phyloP scores from a whole-genome alignment of 495 filamentous ascomycete genomes.

The Daldinia decipiens region DNA sequence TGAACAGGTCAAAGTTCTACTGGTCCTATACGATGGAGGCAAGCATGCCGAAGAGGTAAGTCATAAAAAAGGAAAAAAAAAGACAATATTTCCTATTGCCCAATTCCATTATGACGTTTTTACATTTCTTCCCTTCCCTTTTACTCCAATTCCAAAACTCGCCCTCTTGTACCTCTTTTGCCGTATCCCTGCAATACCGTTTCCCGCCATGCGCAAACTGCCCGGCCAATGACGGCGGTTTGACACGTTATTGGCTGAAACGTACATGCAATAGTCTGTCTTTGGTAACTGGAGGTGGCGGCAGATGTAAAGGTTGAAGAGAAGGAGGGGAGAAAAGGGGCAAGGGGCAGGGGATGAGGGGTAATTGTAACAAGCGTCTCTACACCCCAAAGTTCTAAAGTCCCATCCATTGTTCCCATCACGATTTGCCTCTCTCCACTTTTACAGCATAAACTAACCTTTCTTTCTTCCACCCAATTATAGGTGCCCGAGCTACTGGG shows the following conservation, averaged over 20 bases:
- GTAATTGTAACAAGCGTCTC: slow-evolving; percentile 21
- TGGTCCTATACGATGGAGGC: slow-evolving; percentile 66
- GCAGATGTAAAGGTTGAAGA: slow-evolving; percentile 36
- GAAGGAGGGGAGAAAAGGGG: slow-evolving; percentile 20
- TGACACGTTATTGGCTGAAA: slow-evolving; percentile 42
- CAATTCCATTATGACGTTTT: slow-evolving; percentile 11
- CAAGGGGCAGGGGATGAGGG: slow-evolving; percentile 30
- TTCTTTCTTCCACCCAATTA: slow-evolving; percentile 36
- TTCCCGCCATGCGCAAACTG: slow-evolving; percentile 32
- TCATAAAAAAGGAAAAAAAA: slow-evolving; percentile 3
- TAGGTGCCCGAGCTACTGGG: slow-evolving; percentile 88
- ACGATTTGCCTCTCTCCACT: slow-evolving; percentile 28
- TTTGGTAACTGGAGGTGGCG: slow-evolving; percentile 38
- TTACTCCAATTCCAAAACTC: slow-evolving; percentile 11
- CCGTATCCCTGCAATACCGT: slow-evolving; percentile 36
- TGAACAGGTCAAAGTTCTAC: slow-evolving; percentile 68
- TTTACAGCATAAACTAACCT: slow-evolving; percentile 36
- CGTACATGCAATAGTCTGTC: slow-evolving; percentile 35
- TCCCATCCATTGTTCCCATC: slow-evolving; percentile 24
- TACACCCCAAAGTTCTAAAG: neutral
- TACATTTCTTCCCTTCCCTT: neutral
- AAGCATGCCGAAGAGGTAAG: slow-evolving; percentile 63
- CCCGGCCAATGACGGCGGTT: slow-evolving; percentile 22
- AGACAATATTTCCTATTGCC: slow-evolving; percentile 4
- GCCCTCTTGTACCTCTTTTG: slow-evolving; percentile 16